Evolutionary conservation across 306 rosid species (phyloP), one percentile per base, ranked within the genome.

Genomic region (Glycine latifolia): DNA sequence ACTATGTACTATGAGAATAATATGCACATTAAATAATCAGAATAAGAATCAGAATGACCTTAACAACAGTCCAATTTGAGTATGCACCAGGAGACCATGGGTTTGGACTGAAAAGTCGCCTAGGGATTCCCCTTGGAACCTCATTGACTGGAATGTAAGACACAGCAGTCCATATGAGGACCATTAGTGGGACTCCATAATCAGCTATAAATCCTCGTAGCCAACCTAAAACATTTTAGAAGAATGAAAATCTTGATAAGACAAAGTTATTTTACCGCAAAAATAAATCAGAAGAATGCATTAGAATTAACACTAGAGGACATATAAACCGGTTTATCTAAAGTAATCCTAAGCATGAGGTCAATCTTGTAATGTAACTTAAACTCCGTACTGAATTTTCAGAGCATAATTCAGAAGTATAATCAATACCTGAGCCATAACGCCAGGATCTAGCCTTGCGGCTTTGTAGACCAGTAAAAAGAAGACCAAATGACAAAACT

Each of bases 361-460:
- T 47, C 68, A 48, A 68, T 74, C 52, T 73, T 82, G 46, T 33
- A 53, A 73, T 52, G 74, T 13, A 62, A 69, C 66, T 68, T 20
- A 33, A 50, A 65, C 9, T 78, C 44, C 55, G 60, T 14, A 63
- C 53, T 14, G 17, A 35, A 33, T 67, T 56, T 73, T 52, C 10
- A 50, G n/a, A 70, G 54, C 10, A 37, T 71, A 76, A 26, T 59
- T 26, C 50, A 71, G 71, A 72, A 50, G 41, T 41, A 20, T 79
- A 75, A 59, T 5, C 33, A 83, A 59, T 85, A 94, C 98, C 98
- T 79, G 98, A 79, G 67, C 97, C 98, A 78, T 94, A 94, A 72
- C 97, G 97, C 98, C 98, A 94, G 14, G 94, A 90, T 91, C 98
- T 90, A 78, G 98, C 97, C 76, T 91, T 94, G 67, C 98, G 97